Base-by-base conservation (phyloP, 1,284 basidiomycete species). In the Trametes versicolor region DNA sequence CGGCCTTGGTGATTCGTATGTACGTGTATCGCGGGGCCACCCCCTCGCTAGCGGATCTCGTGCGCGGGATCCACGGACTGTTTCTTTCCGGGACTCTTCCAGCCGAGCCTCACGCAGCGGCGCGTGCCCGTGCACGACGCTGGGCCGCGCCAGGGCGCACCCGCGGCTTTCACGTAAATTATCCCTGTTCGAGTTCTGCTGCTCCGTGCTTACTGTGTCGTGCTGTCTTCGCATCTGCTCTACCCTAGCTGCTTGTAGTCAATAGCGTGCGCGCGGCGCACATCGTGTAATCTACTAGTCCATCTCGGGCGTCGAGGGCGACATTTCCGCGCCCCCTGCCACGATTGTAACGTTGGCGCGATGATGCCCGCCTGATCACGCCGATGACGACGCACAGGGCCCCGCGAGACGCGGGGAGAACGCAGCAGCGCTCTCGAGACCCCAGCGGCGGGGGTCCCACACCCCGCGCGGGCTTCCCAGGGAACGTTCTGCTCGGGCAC, bases 161-260 rank as follows among this genome's bases (percentile, higher is more conserved):
- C 36, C 48, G 54, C 34, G 37, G 54, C 54, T 62, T 62, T 57
- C 61, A 51, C 54, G 61, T 62, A 62, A 57, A 61, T 65, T 68
- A 68, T 68, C 57, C 63, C 51, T 49, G 55, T 63, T 52, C 58
- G 55, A 63, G 63, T 65, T 65, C 47, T 32, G 37, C 25, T 52
- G 25, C 13, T 47, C 57, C 29, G 25, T 58, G 32, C 47, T 45
- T 39, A 25, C 56, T 63, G 43, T 58, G n/a, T 29, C 39, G 34
- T 66, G 37, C 49, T 59, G 29, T 47, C 52, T n/a, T 58, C 32
- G 58, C 62, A 36, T 51, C 43, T 39, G 51, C 32, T 63, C 34
- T 68, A 68, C 37, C 49, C 39, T 68, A 68, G 62, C 49, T 64
- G 54, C 60, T 51, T 63, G 64, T 68, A 68, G 62, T 65, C 27